phyloP scores from a whole-genome alignment of 371 early-diverging fungal species.

The Mucor piriformis region DNA sequence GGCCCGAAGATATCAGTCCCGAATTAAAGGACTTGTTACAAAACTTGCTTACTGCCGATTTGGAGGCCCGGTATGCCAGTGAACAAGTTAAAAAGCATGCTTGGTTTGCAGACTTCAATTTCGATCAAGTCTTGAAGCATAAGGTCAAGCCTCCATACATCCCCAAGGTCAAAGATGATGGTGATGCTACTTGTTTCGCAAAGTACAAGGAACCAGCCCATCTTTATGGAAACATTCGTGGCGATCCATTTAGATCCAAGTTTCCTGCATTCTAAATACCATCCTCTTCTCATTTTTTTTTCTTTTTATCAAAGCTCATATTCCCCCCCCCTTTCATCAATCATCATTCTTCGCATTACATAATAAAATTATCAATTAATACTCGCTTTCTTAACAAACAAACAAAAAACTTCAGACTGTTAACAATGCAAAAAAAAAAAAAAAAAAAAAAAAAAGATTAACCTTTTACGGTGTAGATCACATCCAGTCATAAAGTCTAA shows the following conservation, averaged over 20 bases:
- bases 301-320: background rate
- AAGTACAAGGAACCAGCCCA: conserved; percentile 83
- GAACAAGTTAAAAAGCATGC: conserved; percentile 91
- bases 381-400: too few species aligned
- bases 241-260: conserved; percentile 41
- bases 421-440: too few species aligned
- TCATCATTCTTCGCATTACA: background rate
- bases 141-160: conserved; percentile 89
- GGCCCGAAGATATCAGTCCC: conserved; percentile 87
- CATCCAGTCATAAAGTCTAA: too few species aligned
- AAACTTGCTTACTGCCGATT: conserved; percentile 83
- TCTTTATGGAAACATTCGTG: conserved; percentile 48
- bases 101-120: conserved; percentile 96
- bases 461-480: too few species aligned
- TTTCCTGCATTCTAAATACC: conserved; percentile 46
- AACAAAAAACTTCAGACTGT: too few species aligned
- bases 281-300: too few species aligned
- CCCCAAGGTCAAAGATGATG: conserved; percentile 81
- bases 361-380: background rate
- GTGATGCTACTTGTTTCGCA: conserved; percentile 95
- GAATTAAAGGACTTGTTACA: conserved; percentile 89
- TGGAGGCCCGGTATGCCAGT: conserved; percentile 85
- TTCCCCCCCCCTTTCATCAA: background rate
- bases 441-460: too few species aligned
- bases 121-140: conserved; percentile 73